phyloP scores from a whole-genome alignment of 2,329 filamentous ascomycete genomes.

The Pleurostoma richardsiae region DNA sequence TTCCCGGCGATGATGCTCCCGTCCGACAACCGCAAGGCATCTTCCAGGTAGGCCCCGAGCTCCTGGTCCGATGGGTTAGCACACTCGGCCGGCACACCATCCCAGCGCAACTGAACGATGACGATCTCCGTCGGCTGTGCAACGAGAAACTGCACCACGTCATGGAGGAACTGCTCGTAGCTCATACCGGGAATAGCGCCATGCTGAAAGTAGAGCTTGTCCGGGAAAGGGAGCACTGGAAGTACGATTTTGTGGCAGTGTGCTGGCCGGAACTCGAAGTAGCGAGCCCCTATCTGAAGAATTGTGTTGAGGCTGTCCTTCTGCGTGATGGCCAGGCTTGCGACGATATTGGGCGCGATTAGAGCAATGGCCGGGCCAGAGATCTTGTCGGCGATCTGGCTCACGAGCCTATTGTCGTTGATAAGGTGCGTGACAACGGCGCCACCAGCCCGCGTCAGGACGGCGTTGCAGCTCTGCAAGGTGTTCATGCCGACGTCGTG shows the following conservation, averaged over 20 bases:
- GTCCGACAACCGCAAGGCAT: slow-evolving; percentile 21
- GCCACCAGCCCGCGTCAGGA: slow-evolving; percentile 30
- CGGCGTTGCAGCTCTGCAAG: slow-evolving; percentile 32
- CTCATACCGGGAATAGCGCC: slow-evolving; percentile 44
- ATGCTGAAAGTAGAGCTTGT: slow-evolving; percentile 45
- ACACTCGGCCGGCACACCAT: slow-evolving; percentile 42
- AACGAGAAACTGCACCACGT: slow-evolving; percentile 33
- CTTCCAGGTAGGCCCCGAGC: slow-evolving; percentile 27
- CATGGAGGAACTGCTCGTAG: slow-evolving; percentile 35
- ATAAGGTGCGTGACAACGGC: slow-evolving; percentile 20
- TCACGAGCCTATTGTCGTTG: slow-evolving; percentile 14
- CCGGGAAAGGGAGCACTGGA: slow-evolving; percentile 24
- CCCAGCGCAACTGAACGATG: slow-evolving; percentile 44
- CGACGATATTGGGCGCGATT: slow-evolving; percentile 35
- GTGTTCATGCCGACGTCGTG: slow-evolving; percentile 49
- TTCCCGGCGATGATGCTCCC: slow-evolving; percentile 20
- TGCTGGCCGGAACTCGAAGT: slow-evolving; percentile 48
- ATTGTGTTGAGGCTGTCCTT: slow-evolving; percentile 40
- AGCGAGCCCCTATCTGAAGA: slow-evolving; percentile 39
- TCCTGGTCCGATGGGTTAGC: slow-evolving; percentile 33
- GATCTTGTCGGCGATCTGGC: slow-evolving; percentile 17
- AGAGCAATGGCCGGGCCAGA: slow-evolving; percentile 19
- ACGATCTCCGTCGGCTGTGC: slow-evolving; percentile 37
- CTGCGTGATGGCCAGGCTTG: slow-evolving; percentile 43
- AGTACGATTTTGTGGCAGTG: slow-evolving; percentile 36